Conservation (phyloP, 2,329 filamentous ascomycete genomes). For the Verticillium isaacii region DNA sequence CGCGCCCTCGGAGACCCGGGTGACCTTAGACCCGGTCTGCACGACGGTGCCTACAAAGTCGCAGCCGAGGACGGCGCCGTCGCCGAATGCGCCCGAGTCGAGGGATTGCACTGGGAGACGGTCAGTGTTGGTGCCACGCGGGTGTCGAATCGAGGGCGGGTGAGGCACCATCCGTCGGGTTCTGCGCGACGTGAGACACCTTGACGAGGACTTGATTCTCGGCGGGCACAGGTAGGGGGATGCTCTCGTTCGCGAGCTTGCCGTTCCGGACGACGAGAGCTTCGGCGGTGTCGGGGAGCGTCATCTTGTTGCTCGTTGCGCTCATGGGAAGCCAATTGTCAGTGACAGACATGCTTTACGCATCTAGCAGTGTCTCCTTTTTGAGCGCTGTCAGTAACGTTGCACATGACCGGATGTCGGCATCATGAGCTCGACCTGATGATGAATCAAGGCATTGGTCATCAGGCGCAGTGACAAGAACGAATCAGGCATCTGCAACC, state of each 20-base stretch:
- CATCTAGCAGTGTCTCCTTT: too few species aligned
- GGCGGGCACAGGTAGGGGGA: conserved; percentile 5
- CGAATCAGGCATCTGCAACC: too few species aligned
- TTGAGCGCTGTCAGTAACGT: too few species aligned
- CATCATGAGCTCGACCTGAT: too few species aligned
- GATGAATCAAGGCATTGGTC: too few species aligned
- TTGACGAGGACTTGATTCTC: conserved; percentile 18
- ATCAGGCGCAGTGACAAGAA: too few species aligned
- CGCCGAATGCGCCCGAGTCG: conserved; percentile 29
- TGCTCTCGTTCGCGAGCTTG: conserved; percentile 1
- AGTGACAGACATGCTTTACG: too few species aligned
- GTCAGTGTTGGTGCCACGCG: not conserved
- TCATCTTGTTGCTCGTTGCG: not conserved
- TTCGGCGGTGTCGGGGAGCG: not conserved
- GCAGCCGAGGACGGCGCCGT: conserved; percentile 27
- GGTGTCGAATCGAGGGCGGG: too few species aligned
- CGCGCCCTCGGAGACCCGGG: conserved; percentile 14
- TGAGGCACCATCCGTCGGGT: conserved; percentile 18
- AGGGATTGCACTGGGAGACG: conserved; percentile 22
- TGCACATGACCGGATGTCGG: too few species aligned
- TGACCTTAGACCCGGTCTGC: conserved; percentile 18
- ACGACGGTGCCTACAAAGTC: conserved; percentile 32
- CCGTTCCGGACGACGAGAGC: conserved; percentile 7
- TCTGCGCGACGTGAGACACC: conserved; percentile 17
- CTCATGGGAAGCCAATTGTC: too few species aligned